Evolutionary conservation across 495 filamentous ascomycete genomes (phyloP), one percentile per base, ranked within the genome.

Genomic region (Haplographium delicatum): DNA sequence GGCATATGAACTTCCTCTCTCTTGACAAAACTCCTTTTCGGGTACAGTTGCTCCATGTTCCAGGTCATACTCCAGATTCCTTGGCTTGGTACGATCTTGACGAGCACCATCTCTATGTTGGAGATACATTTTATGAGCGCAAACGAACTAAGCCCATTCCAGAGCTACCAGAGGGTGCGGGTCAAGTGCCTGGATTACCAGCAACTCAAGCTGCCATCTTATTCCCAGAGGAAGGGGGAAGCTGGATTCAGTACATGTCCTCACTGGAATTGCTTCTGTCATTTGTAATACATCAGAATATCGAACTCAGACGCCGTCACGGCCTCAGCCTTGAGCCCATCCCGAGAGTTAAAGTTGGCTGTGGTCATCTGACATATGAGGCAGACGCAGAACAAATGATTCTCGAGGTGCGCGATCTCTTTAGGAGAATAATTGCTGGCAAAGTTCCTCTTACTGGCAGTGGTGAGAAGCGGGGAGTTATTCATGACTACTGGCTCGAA

Each of bases 41-140:
- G 8, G 45, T 71, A 24, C 61, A 62, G 40, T 65, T 71, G 15
- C 49, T 72, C 15, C 67, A 72, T 23, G 66, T 67, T 1, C 65
- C 67, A 6, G 69, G 69, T 44, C 69, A 71, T 50, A 72, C 69
- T 4, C 68, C 68, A 4, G 68, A 69, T 50, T 64, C 65, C n/a
- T 41, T 71, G 0, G 66, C 68, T 9, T 69, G 61, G 58, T 72
- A 67, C 33, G 69, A 72, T 43, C 34, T 59, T 30, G 54, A 59
- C 5, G 67, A 69, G 34, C 65, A 60, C 35, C 57, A 63, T 35
- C 53, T 72, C 0, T 72, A 67, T 42, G 65, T 68, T 24, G 68
- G 69, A n/a, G 69, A 72, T 34, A 60, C 64, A 10, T 68, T 72
- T 54, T 72, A 68, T 50, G 61, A 63, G 28, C 59, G 64, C 38